A percentile compares a stretch with the other conserved stretches of the same genome.
phyloP scores from a whole-genome alignment of 306 rosid species.

The Prunus mume region DNA sequence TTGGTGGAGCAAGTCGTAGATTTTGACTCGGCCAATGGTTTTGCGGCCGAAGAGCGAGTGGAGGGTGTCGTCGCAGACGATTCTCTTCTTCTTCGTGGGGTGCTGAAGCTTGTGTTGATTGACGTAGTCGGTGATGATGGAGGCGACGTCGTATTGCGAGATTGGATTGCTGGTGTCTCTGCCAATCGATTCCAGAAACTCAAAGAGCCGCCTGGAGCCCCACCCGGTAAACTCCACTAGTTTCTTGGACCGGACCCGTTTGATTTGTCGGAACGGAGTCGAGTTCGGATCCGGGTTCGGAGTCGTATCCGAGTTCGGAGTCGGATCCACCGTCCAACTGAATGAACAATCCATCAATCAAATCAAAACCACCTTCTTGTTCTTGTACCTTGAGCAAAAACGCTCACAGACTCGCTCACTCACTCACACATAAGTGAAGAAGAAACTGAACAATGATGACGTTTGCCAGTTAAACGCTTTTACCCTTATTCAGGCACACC shows the following conservation, averaged over 20 bases:
- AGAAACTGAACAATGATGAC: too few species aligned
- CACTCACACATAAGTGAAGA: too few species aligned
- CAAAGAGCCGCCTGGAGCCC: conserved; percentile 64
- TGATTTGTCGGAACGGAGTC: neutral
- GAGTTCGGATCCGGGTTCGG: neutral
- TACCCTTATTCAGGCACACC: too few species aligned
- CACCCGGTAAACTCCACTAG: conserved; percentile 62
- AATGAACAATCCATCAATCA: neutral
- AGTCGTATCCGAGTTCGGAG: neutral
- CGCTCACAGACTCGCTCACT: too few species aligned
- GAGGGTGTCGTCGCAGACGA: conserved; percentile 58
- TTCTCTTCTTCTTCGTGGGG: conserved; percentile 58
- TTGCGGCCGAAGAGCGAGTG: conserved; percentile 63
- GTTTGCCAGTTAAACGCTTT: too few species aligned
- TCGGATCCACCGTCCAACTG: neutral
- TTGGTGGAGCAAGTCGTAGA: conserved; percentile 55
- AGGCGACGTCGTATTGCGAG: conserved; percentile 51
- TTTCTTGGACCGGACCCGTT: conserved; percentile 15
- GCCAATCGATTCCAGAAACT: conserved; percentile 63
- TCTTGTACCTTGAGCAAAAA: too few species aligned
- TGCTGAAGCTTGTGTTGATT: conserved; percentile 39
- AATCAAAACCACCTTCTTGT: neutral
- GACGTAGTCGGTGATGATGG: conserved; percentile 55
- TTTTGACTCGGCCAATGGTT: conserved; percentile 52
- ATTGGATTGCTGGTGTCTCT: conserved; percentile 42